phyloP scores from a whole-genome alignment of 176 grass and related monocot species.

The Urochloa ruziziensis region DNA sequence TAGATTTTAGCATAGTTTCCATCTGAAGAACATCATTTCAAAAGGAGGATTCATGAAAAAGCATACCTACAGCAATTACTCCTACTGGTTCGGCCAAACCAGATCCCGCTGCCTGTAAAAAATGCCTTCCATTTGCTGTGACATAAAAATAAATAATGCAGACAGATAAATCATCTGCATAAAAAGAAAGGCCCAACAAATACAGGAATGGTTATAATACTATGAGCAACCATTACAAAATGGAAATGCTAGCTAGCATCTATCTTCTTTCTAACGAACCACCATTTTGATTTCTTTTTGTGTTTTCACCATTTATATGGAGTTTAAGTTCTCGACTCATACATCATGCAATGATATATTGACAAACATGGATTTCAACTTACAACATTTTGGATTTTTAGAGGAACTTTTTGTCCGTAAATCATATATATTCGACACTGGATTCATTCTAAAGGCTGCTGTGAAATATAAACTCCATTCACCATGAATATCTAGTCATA shows the following conservation, averaged over 20 bases:
- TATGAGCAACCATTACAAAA: conserved; percentile 1
- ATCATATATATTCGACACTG: background rate
- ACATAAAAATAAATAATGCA: conserved; percentile 22
- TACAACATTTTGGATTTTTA: background rate
- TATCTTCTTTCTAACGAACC: background rate
- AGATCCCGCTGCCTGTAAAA: conserved; percentile 62
- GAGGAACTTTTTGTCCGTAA: background rate
- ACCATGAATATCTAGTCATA: conserved; percentile 20
- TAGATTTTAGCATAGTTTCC: background rate
- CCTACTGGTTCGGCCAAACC: conserved; percentile 88
- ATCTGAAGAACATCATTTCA: conserved; percentile 20
- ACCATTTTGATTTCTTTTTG: background rate
- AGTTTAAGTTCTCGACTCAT: background rate
- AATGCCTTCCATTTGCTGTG: conserved; percentile 87
- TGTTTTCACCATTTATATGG: background rate
- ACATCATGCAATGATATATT: background rate
- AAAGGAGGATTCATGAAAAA: conserved; percentile 2
- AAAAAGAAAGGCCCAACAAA: background rate
- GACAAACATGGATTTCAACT: conserved; percentile 15
- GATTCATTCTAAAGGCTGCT: background rate
- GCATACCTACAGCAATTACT: conserved; percentile 79
- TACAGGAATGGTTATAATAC: background rate
- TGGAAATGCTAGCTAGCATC: background rate
- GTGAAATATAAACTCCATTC: background rate
- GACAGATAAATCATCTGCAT: background rate